Conservation (phyloP, 768 basidiomycete genomes). For the Termitomyces sp. region DNA sequence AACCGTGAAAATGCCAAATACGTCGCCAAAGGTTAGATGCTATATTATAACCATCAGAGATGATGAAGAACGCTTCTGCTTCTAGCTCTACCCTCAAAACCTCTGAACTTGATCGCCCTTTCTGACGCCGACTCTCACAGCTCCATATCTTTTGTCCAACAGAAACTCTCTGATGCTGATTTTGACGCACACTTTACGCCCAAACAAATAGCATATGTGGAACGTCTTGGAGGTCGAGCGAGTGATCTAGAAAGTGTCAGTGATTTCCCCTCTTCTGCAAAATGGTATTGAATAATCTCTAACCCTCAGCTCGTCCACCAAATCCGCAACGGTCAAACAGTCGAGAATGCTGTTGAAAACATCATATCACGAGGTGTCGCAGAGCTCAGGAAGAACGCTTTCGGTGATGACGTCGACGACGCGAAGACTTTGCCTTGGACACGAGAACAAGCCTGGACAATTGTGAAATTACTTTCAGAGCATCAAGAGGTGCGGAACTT, state of each 20-base stretch:
- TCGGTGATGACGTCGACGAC: constrained; percentile 90
- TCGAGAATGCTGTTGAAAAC: constrained; percentile 86
- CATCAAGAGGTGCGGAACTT: constrained; percentile 51
- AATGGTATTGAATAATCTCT: not conserved
- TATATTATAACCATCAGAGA: not conserved
- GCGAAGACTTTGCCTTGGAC: constrained; percentile 81
- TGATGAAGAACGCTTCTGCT: not conserved
- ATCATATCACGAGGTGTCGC: constrained; percentile 75
- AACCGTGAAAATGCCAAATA: constrained; percentile 83
- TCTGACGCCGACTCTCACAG: constrained; percentile 82
- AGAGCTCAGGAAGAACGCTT: constrained; percentile 86
- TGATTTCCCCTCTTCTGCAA: constrained; percentile 3
- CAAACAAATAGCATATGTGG: constrained; percentile 54
- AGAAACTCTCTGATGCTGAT: constrained; percentile 63
- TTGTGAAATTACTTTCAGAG: constrained; percentile 70
- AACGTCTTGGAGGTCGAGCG: constrained; percentile 83
- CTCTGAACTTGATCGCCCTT: constrained; percentile 72
- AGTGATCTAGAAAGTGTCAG: constrained; percentile 83
- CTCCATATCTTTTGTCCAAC: constrained; percentile 75
- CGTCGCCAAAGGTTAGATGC: constrained; percentile 67
- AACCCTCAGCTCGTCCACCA: constrained; percentile 74
- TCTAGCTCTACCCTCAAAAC: constrained; percentile 77
- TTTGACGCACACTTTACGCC: constrained; percentile 47
- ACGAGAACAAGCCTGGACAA: constrained; percentile 81
- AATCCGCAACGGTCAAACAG: constrained; percentile 63